Conservation (phyloP, 208 protist species). For the Crithidia thermophila region DNA sequence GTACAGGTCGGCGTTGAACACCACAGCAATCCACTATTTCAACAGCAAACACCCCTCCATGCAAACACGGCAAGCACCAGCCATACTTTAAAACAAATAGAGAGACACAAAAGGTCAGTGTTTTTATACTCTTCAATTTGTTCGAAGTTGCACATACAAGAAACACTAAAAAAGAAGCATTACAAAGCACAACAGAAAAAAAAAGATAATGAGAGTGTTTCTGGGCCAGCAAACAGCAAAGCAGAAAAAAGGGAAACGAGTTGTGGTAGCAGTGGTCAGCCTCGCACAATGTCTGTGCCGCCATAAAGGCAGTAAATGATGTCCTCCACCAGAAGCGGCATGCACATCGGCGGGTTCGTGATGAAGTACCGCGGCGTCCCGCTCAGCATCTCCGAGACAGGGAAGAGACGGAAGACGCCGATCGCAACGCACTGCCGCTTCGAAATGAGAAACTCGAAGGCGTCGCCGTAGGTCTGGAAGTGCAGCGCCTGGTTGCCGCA, state of each 20-base stretch:
- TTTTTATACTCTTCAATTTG: too few species aligned
- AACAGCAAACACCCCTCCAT: too few species aligned
- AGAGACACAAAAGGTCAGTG: too few species aligned
- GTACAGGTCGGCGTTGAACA: too few species aligned
- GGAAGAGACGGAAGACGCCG: slow-evolving; percentile 86
- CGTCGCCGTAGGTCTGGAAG: slow-evolving; percentile 81
- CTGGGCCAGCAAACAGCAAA: too few species aligned
- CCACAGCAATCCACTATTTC: too few species aligned
- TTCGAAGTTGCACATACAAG: too few species aligned
- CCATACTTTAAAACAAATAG: too few species aligned
- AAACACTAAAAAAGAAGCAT: too few species aligned
- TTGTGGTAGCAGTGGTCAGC: neutral
- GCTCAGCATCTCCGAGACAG: slow-evolving; percentile 47
- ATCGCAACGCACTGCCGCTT: slow-evolving; percentile 77
- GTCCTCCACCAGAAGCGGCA: slow-evolving; percentile 76
- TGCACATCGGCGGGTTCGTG: slow-evolving; percentile 77
- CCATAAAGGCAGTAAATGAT: slow-evolving; percentile 86
- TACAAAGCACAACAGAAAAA: too few species aligned
- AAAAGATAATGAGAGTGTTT: too few species aligned
- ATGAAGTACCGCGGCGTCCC: slow-evolving; percentile 85
- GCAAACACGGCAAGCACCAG: too few species aligned
- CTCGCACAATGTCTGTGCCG: neutral
- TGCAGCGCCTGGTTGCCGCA: slow-evolving; percentile 75
- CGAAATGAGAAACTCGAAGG: slow-evolving; percentile 75
- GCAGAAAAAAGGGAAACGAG: neutral